These are phyloP conservation scores for Termitomyces sp. DNA, from an alignment of 768 basidiomycete species.

Conservation along the genomic window DNA sequence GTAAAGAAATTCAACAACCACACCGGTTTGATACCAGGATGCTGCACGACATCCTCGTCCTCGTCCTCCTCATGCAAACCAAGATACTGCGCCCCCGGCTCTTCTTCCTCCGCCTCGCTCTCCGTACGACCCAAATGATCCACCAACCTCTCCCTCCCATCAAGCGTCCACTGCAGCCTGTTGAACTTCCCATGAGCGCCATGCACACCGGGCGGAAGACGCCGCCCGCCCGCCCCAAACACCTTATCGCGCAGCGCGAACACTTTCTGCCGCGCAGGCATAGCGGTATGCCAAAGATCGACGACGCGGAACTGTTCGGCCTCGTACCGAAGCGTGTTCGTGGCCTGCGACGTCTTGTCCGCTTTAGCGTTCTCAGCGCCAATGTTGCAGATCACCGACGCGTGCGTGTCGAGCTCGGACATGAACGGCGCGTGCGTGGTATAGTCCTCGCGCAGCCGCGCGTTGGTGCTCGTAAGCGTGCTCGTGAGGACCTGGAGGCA, in stretches of 20 bases:
- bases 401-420: constrained; percentile 36
- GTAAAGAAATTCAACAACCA: constrained; percentile 76
- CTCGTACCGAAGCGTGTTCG: constrained; percentile 67
- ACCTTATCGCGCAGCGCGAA: constrained; percentile 61
- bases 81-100: constrained; percentile 21
- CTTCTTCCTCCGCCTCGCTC: constrained; percentile 73
- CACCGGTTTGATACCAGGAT: constrained; percentile 61
- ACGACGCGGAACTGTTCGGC: constrained; percentile 60
- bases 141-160: constrained; percentile 55
- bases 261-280: constrained; percentile 54
- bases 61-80: constrained; percentile 33
- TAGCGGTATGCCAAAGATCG: constrained; percentile 63
- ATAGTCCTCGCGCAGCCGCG: constrained; percentile 53
- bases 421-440: constrained; percentile 44
- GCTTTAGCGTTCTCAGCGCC: constrained; percentile 44
- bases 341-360: constrained; percentile 52
- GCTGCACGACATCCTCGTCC: constrained; percentile 52
- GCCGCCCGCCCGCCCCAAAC: constrained; percentile 54
- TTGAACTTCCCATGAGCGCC: constrained; percentile 58
- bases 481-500: constrained; percentile 54
- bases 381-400: constrained; percentile 44
- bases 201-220: constrained; percentile 42
- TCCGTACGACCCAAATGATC: constrained; percentile 68
- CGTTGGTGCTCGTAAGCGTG: constrained; percentile 49
- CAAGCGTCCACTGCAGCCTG: constrained; percentile 65